Conservation (phyloP, 2,329 filamentous ascomycete species). For the Fusarium torulosum region DNA sequence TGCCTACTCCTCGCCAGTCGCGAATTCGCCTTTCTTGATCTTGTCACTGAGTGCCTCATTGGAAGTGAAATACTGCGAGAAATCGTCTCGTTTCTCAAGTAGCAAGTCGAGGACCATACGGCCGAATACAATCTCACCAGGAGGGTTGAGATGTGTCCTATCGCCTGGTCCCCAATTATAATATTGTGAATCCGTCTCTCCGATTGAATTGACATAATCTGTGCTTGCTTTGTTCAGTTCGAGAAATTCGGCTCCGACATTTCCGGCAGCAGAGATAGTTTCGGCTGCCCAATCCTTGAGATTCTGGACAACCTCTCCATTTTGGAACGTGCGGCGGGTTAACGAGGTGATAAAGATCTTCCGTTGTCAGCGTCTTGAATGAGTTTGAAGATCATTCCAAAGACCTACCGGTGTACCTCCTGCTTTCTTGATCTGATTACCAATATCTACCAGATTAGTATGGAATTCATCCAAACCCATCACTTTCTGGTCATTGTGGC, state of each 20-base stretch:
- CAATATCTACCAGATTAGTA: not conserved
- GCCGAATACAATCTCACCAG: conserved; percentile 9
- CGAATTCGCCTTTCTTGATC: conserved; percentile 15
- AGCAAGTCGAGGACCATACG: conserved; percentile 17
- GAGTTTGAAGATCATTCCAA: fast-evolving
- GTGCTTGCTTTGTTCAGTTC: conserved; percentile 20
- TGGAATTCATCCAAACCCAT: conserved; percentile 2
- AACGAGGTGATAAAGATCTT: conserved; percentile 20
- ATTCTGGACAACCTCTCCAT: conserved; percentile 3
- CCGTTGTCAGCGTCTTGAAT: fast-evolving
- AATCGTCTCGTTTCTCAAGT: not conserved
- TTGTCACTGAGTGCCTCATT: conserved; percentile 12
- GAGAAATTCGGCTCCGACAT: not conserved
- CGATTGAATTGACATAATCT: conserved; percentile 9
- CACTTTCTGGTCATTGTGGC: conserved; percentile 16
- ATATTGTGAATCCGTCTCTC: not conserved
- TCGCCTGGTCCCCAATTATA: conserved; percentile 16
- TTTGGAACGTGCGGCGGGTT: conserved; percentile 1
- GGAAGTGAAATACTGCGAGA: not conserved
- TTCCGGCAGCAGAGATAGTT: not conserved
- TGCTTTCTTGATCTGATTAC: conserved; percentile 1
- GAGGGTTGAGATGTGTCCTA: conserved; percentile 7
- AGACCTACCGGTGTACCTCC: conserved; percentile 5
- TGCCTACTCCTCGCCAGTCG: conserved; percentile 3
- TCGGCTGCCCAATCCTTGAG: conserved; percentile 19